A percentile compares a stretch with the other conserved stretches of the same genome.
Conservation (phyloP, 1,284 basidiomycete species). For the Puccinia hordei region DNA sequence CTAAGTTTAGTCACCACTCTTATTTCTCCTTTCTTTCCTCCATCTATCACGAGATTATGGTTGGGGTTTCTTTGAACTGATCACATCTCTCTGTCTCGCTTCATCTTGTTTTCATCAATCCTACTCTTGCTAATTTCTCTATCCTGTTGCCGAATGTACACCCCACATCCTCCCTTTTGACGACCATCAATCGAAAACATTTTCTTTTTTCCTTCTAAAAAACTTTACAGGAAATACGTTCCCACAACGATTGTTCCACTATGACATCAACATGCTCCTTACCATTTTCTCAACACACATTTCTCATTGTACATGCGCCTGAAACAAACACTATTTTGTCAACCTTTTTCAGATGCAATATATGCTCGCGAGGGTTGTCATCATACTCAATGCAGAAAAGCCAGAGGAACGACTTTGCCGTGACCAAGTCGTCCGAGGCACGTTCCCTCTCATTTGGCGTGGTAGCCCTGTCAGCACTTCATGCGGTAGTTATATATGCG, state of each 20-base stretch:
- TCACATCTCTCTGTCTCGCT: not conserved
- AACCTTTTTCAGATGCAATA: not conserved
- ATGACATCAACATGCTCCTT: not conserved
- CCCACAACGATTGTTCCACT: conserved; percentile 45
- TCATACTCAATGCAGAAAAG: too few relatives aligned
- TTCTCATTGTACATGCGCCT: not conserved
- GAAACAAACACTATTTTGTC: conserved; percentile 6
- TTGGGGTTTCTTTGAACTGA: not conserved
- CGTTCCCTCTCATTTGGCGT: too few relatives aligned
- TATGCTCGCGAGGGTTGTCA: too few relatives aligned
- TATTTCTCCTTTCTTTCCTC: not conserved
- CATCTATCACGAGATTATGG: not conserved
- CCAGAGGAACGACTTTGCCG: too few relatives aligned
- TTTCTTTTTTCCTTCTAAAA: not conserved
- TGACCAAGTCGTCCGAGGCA: too few relatives aligned
- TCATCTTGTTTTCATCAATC: not conserved
- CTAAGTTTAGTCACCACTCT: conserved; percentile 31
- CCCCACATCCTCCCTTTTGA: too few relatives aligned
- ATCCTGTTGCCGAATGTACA: too few relatives aligned
- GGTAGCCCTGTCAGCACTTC: too few relatives aligned
- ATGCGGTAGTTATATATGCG: too few relatives aligned
- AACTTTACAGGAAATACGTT: conserved; percentile 45
- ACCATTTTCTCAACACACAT: not conserved
- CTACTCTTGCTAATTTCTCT: not conserved
- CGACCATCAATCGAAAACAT: not conserved